These are phyloP conservation scores for Bipolaris victoriae DNA, from an alignment of 2,329 filamentous ascomycete species.

Conservation along the genomic window DNA sequence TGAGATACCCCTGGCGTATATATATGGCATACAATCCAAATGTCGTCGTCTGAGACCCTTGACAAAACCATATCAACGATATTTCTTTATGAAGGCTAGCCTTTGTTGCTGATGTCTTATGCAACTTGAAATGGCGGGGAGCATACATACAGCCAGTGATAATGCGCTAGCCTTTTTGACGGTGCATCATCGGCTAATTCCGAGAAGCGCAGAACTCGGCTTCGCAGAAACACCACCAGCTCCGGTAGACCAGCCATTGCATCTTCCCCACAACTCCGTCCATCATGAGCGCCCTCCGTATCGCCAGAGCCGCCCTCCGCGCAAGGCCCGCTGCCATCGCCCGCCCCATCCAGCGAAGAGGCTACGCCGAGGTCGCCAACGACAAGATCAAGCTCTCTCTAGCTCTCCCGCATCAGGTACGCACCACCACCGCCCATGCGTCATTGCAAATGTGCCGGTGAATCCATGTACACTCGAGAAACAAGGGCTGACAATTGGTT, in stretches of 20 bases:
- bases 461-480: background rate
- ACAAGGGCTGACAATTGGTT: conserved; percentile 32
- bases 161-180: conserved; percentile 8
- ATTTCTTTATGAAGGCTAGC: background rate
- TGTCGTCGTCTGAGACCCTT: background rate
- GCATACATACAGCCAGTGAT: background rate
- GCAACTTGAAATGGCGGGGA: background rate
- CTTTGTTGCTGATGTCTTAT: background rate
- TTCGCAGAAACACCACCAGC: conserved; percentile 36
- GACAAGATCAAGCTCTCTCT: conserved; percentile 93
- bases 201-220: conserved; percentile 38
- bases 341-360: conserved; percentile 80
- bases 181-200: conserved; percentile 23
- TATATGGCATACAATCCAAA: background rate
- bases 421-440: conserved; percentile 43
- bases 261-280: conserved; percentile 44
- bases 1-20: conserved; percentile 36
- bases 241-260: conserved; percentile 47
- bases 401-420: conserved; percentile 97
- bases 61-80: background rate
- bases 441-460: conserved; percentile 6
- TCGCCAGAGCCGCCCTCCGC: conserved; percentile 88
- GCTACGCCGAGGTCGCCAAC: conserved; percentile 71
- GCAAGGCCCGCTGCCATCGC: conserved; percentile 76
- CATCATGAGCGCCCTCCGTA: conserved; percentile 90